These are phyloP conservation scores for Parachaetomium inaequale DNA, from an alignment of 495 filamentous ascomycete species.

Conservation along the genomic window DNA sequence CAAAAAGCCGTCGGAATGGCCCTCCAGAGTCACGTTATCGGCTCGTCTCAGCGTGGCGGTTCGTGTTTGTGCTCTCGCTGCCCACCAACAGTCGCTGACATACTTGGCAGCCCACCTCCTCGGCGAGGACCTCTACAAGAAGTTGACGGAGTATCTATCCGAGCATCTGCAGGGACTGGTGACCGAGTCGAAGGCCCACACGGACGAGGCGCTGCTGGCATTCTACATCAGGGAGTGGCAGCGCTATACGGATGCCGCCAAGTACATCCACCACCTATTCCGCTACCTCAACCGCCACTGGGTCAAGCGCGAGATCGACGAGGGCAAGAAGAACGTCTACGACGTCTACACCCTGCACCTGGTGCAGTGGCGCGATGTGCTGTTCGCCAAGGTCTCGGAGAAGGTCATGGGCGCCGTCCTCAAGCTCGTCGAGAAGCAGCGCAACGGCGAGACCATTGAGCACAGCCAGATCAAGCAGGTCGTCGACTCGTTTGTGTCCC, in stretches of 20 bases:
- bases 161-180: conserved; percentile 66
- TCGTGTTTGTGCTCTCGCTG: conserved; percentile 27
- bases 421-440: conserved; percentile 93
- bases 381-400: conserved; percentile 76
- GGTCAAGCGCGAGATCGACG: conserved; percentile 98
- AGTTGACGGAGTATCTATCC: conserved; percentile 79
- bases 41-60: conserved; percentile 72
- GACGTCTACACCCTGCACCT: conserved; percentile 97
- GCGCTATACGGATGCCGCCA: conserved; percentile 89
- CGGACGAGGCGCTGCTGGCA: conserved; percentile 84
- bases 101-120: conserved; percentile 73
- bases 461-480: conserved; percentile 95
- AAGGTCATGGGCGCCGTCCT: conserved; percentile 95
- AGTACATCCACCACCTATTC: conserved; percentile 97
- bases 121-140: conserved; percentile 93
- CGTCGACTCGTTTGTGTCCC: conserved; percentile 92
- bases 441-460: conserved; percentile 97
- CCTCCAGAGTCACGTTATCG: conserved; percentile 33
- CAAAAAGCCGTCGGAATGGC: conserved; percentile 72
- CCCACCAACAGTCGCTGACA: conserved; percentile 20
- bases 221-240: conserved; percentile 98
- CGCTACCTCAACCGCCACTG: conserved; percentile 96
- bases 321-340: conserved; percentile 97
- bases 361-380: conserved; percentile 88
- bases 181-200: conserved; percentile 65